Percentiles rank a stretch among this genome's conserved stretches.
Conservation (phyloP, 2,329 filamentous ascomycete genomes). For the Alternaria viburni region DNA sequence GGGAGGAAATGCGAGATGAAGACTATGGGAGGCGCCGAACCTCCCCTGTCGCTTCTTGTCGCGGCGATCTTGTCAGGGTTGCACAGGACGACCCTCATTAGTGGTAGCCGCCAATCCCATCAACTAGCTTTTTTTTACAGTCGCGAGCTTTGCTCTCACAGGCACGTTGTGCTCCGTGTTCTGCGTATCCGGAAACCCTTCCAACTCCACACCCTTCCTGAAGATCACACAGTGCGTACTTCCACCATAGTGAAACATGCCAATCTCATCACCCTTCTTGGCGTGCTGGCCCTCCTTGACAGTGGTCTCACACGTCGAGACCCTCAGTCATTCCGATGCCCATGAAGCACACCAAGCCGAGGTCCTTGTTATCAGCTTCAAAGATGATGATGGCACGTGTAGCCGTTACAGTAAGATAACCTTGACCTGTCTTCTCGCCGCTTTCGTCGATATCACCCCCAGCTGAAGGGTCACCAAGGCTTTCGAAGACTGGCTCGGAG, state of each 20-base stretch:
- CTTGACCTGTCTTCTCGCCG: constrained; percentile 63
- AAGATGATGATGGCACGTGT: constrained; percentile 74
- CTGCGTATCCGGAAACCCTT: constrained; percentile 34
- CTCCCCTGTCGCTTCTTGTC: too few relatives aligned
- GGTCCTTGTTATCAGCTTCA: constrained; percentile 69
- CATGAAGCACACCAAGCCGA: constrained; percentile 74
- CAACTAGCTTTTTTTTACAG: constrained; percentile 27
- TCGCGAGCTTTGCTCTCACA: constrained; percentile 46
- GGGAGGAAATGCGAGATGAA: too few relatives aligned
- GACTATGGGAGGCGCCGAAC: too few relatives aligned
- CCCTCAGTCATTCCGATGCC: constrained; percentile 80
- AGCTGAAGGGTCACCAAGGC: constrained; percentile 47
- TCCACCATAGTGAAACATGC: constrained; percentile 84
- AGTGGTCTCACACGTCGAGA: constrained; percentile 74
- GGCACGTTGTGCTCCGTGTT: constrained; percentile 44
- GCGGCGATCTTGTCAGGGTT: too few relatives aligned
- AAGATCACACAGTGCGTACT: constrained; percentile 74
- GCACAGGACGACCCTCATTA: too few relatives aligned
- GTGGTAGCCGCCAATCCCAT: too few relatives aligned
- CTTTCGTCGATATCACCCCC: constrained; percentile 46
- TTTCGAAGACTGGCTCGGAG: constrained; percentile 64
- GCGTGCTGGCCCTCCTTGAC: constrained; percentile 70
- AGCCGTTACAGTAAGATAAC: constrained; percentile 71
- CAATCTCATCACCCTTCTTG: constrained; percentile 72
- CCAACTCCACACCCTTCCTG: constrained; percentile 59